Conservation (phyloP, 2,329 filamentous ascomycete genomes). For the Ambrosiella beaveri region DNA sequence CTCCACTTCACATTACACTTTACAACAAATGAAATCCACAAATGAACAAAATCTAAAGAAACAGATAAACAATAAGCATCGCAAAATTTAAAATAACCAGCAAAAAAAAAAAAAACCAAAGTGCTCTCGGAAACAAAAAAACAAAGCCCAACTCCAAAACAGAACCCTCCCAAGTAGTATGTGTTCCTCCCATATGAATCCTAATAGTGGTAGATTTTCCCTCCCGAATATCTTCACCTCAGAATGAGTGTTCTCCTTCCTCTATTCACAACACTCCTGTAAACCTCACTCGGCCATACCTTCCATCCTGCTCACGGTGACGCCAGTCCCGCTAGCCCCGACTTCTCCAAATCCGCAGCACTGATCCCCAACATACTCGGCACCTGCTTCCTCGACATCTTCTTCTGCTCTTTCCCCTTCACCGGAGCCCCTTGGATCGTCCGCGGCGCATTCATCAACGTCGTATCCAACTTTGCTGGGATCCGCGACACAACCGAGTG, state of each 20-base stretch:
- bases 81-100: not conserved
- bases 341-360: constrained; percentile 18
- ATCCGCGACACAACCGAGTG: constrained; percentile 43
- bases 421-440: constrained; percentile 76
- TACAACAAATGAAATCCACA: not conserved
- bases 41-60: not conserved
- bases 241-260: not conserved
- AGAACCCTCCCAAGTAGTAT: constrained; percentile 3
- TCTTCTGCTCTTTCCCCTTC: constrained; percentile 33
- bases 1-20: too few species aligned
- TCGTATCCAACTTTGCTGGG: constrained; percentile 68
- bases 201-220: not conserved
- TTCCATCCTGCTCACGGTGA: constrained; percentile 2
- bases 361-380: constrained; percentile 29
- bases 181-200: not conserved
- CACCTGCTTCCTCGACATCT: constrained; percentile 39
- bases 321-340: constrained; percentile 3
- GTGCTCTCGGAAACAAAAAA: constrained; percentile 11
- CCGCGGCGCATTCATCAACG: constrained; percentile 80
- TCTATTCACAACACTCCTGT: not conserved
- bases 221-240: not conserved
- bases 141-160: not conserved
- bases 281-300: not conserved
- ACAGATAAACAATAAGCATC: not conserved
- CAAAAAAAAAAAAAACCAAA: constrained; percentile 1